Conservation (phyloP, 176 grass and related monocot genomes). For the Oryza nivara region DNA sequence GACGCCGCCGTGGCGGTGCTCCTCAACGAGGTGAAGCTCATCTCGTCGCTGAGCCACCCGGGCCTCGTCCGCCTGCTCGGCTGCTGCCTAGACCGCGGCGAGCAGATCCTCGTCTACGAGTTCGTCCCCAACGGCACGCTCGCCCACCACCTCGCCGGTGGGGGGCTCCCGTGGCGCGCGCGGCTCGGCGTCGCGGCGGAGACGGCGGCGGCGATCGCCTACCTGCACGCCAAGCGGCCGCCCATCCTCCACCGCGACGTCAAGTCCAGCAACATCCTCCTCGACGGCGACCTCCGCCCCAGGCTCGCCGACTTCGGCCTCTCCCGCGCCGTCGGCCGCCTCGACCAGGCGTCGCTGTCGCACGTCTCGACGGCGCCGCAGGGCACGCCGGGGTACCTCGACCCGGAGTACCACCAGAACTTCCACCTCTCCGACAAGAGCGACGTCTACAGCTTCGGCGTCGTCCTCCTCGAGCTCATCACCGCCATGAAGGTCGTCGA, state of each 20-base stretch:
- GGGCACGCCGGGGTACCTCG: conserved; percentile 93
- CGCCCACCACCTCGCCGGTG: conserved; percentile 57
- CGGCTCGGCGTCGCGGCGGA: conserved; percentile 64
- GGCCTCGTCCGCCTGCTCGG: conserved; percentile 86
- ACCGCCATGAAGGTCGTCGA: conserved; percentile 94
- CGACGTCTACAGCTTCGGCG: conserved; percentile 98
- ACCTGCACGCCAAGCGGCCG: conserved; percentile 71
- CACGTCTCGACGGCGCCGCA: conserved; percentile 92
- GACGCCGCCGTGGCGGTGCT: conserved; percentile 24
- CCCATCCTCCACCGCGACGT: conserved; percentile 95
- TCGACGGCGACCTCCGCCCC: conserved; percentile 56
- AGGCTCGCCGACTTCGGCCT: conserved; percentile 95
- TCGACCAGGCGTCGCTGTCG: conserved; percentile 53
- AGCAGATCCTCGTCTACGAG: conserved; percentile 93
- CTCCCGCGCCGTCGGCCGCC: conserved; percentile 44
- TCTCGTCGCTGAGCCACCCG: conserved; percentile 81
- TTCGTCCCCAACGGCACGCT: conserved; percentile 89
- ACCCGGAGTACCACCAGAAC: conserved; percentile 91
- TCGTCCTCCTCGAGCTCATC: conserved; percentile 91
- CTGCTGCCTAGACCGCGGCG: conserved; percentile 86
- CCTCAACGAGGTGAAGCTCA: conserved; percentile 85
- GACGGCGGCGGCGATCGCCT: conserved; percentile 63
- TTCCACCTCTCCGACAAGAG: conserved; percentile 97
- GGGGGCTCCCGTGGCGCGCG: conserved; percentile 52
- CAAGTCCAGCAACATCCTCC: conserved; percentile 93